phyloP scores from a whole-genome alignment of 768 basidiomycete species.

The Leucosporidium scottii region DNA sequence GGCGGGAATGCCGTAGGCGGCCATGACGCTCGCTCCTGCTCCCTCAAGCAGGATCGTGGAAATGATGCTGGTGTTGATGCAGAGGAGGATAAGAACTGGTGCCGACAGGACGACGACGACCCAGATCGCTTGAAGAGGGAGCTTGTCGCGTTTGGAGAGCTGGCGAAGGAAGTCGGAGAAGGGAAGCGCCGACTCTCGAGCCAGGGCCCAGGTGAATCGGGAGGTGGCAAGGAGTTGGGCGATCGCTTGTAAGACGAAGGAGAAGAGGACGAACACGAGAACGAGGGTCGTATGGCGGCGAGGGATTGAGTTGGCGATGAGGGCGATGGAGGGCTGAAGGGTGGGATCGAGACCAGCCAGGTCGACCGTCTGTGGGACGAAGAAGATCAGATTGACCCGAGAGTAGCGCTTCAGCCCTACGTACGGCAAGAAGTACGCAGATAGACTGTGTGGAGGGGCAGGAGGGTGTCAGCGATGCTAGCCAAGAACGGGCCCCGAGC shows the following conservation, averaged over 20 bases:
- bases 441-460: constrained; percentile 32
- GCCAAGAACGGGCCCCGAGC: neutral
- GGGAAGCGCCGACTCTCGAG: constrained; percentile 45
- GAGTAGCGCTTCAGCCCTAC: constrained; percentile 15
- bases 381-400: neutral
- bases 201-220: constrained; percentile 45
- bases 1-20: constrained; percentile 39
- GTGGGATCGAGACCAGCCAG: constrained; percentile 12
- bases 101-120: constrained; percentile 38
- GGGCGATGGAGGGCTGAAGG: constrained; percentile 37
- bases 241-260: constrained; percentile 41
- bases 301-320: constrained; percentile 41
- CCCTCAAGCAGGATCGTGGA: constrained; percentile 42
- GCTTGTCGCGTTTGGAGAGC: constrained; percentile 36
- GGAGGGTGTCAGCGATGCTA: neutral
- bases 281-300: constrained; percentile 37
- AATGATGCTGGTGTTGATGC: constrained; percentile 38
- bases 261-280: constrained; percentile 34
- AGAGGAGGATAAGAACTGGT: constrained; percentile 39
- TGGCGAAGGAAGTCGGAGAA: constrained; percentile 40
- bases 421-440: constrained; percentile 40
- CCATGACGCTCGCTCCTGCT: constrained; percentile 39
- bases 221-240: constrained; percentile 46
- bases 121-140: constrained; percentile 43
- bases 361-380: constrained; percentile 4